phyloP scores from a whole-genome alignment of 768 basidiomycete species.

The Suillus fuscotomentosus region DNA sequence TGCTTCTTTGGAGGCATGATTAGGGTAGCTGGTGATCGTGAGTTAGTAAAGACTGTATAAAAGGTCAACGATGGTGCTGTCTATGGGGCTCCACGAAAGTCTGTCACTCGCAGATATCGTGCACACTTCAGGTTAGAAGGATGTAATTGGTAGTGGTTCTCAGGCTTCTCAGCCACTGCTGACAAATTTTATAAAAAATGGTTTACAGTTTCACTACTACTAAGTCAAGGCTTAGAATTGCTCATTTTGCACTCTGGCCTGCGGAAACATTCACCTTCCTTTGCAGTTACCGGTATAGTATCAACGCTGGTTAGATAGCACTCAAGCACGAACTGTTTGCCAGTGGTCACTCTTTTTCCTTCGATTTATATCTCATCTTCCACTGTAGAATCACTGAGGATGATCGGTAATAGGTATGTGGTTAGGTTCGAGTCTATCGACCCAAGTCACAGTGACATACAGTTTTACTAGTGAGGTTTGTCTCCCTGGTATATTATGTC shows the following conservation, averaged over 20 bases:
- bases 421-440: background rate
- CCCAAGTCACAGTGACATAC: too few species aligned
- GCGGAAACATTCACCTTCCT: background rate
- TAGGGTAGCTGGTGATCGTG: background rate
- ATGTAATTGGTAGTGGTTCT: background rate
- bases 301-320: background rate
- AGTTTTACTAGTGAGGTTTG: background rate
- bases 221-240: too few species aligned
- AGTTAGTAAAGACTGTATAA: background rate
- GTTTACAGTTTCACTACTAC: background rate
- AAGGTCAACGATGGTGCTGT: conserved; percentile 8
- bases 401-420: background rate
- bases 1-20: conserved; percentile 84
- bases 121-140: background rate
- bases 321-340: background rate
- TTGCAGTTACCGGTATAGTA: background rate
- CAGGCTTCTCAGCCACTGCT: background rate
- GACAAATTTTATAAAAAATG: conserved; percentile 3
- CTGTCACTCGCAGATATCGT: conserved; percentile 1
- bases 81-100: background rate
- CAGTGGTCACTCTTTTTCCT: background rate
- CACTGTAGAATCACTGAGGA: background rate
- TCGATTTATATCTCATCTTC: background rate
- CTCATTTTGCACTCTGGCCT: background rate
- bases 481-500: background rate